A percentile compares a stretch with the other conserved stretches of the same genome.
These are phyloP conservation scores for Bruguiera gymnorhiza DNA, from an alignment of 345 rosid genomes.

Conservation along the genomic window DNA sequence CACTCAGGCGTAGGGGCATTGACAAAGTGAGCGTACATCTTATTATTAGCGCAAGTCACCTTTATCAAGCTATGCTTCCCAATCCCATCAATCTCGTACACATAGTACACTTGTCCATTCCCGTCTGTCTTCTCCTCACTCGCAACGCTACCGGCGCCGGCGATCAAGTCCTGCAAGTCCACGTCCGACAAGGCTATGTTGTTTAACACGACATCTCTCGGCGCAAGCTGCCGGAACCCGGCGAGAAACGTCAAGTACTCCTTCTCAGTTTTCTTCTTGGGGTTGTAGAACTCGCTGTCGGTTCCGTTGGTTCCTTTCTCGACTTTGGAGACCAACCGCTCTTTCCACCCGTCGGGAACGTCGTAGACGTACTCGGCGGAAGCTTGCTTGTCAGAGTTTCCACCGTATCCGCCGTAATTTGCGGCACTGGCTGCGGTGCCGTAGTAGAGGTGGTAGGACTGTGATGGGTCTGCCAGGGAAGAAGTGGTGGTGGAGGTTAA, in stretches of 20 bases:
- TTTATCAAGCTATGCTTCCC: slow-evolving; percentile 71
- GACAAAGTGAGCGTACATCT: slow-evolving; percentile 88
- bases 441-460: slow-evolving; percentile 59
- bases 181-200: slow-evolving; percentile 85
- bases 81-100: slow-evolving; percentile 72
- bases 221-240: slow-evolving; percentile 74
- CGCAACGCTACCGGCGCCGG: slow-evolving; percentile 59
- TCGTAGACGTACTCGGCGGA: slow-evolving; percentile 92
- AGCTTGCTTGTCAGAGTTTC: slow-evolving; percentile 78
- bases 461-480: slow-evolving; percentile 41
- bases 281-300: slow-evolving; percentile 85
- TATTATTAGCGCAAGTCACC: slow-evolving; percentile 82
- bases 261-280: slow-evolving; percentile 73
- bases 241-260: slow-evolving; percentile 84
- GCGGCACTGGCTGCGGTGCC: slow-evolving; percentile 98
- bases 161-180: slow-evolving; percentile 71
- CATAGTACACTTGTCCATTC: slow-evolving; percentile 69
- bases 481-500: slow-evolving; percentile 38
- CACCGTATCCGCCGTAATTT: slow-evolving; percentile 87
- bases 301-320: slow-evolving; percentile 95
- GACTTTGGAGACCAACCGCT: slow-evolving; percentile 79
- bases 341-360: slow-evolving; percentile 93
- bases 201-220: slow-evolving; percentile 66
- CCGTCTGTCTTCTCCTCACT: slow-evolving; percentile 65
- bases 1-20: slow-evolving; percentile 82